Evolutionary conservation across 1,284 basidiomycete species (phyloP).

Genomic region (Pseudozyma sp.): DNA sequence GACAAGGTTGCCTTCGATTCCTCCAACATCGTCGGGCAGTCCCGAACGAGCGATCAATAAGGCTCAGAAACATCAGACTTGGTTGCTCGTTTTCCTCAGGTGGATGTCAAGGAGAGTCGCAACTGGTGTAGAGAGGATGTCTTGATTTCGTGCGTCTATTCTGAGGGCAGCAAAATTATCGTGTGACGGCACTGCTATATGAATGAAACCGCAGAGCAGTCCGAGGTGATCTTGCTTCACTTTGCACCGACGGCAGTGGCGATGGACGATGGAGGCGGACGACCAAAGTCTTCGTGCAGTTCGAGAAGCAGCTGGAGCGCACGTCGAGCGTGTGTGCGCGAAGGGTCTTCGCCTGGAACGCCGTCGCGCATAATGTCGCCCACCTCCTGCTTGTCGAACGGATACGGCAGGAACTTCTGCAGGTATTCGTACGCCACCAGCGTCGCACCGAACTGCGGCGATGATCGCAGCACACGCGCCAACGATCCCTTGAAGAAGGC

Average conservation of each 20-base stretch:
- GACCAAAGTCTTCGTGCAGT: constrained; percentile 62
- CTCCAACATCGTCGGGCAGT: no score
- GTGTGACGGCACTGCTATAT: no score
- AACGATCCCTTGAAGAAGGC: constrained; percentile 96
- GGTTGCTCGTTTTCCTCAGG: no score
- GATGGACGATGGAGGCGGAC: constrained; percentile 28
- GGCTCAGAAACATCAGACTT: no score
- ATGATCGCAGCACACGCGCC: constrained; percentile 85
- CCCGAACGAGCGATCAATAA: no score
- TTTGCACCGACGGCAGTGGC: constrained; percentile 20
- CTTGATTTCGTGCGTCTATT: constrained; percentile 12
- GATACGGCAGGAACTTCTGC: constrained; percentile 54
- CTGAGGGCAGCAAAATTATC: neutral
- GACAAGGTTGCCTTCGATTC: no score
- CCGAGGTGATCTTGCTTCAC: neutral
- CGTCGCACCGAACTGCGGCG: constrained; percentile 84
- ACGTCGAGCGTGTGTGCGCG: constrained; percentile 49
- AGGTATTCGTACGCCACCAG: constrained; percentile 87
- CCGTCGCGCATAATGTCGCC: constrained; percentile 46
- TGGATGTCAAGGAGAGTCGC: no score
- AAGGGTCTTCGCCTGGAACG: constrained; percentile 47
- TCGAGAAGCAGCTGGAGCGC: constrained; percentile 54
- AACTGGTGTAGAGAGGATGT: no score
- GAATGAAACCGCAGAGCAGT: neutral
- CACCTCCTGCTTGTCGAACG: constrained; percentile 45